Evolutionary conservation across 169 alveolate genomes (phyloP).

Genomic region (Plasmodium inui): DNA sequence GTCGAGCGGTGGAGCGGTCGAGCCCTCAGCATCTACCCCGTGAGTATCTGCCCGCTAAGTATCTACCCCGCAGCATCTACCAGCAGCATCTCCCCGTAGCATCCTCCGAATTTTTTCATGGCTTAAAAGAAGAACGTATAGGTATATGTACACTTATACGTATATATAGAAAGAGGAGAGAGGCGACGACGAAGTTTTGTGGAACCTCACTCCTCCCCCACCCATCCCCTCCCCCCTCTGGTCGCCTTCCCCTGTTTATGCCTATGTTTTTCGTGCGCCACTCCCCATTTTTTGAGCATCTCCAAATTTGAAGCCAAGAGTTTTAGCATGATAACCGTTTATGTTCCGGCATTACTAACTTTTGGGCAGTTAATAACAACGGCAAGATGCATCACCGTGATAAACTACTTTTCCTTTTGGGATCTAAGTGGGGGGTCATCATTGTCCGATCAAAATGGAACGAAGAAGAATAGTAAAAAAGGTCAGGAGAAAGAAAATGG

Average conservation of each 20-base stretch:
- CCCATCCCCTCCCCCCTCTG: background rate
- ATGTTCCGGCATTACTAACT: conserved; percentile 3
- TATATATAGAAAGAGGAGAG: background rate
- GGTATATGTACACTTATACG: background rate
- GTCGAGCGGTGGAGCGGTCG: background rate
- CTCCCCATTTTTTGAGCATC: background rate
- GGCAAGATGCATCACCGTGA: background rate
- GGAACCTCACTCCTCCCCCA: background rate
- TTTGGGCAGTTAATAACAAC: conserved; percentile 9
- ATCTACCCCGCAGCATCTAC: background rate
- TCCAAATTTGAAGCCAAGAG: conserved; percentile 3
- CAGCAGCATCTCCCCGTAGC: background rate
- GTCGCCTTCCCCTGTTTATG: background rate
- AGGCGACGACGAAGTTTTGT: background rate
- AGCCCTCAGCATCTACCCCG: background rate
- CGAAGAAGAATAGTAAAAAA: background rate
- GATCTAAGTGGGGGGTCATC: background rate
- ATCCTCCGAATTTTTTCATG: background rate
- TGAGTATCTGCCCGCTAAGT: background rate
- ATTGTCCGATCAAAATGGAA: background rate
- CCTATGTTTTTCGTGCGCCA: background rate
- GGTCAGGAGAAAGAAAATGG: background rate
- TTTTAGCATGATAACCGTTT: conserved; percentile 17
- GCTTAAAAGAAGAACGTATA: background rate
- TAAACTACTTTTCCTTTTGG: background rate